Evolutionary conservation across 2,329 filamentous ascomycete genomes (phyloP).

Genomic region (Cladophialophora carrionii): DNA sequence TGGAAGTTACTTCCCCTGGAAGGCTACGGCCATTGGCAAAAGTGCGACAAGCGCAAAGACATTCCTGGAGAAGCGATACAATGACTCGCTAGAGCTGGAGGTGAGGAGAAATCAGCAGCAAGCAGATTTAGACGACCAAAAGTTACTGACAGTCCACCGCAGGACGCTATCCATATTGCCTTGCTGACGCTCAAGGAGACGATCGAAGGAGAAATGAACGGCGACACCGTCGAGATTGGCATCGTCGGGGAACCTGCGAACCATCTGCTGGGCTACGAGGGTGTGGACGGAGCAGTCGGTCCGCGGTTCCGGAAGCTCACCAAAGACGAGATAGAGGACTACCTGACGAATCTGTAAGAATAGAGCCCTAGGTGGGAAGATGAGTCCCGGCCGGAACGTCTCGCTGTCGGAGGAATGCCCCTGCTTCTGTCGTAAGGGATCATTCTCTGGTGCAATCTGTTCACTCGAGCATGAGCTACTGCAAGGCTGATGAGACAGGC

Average conservation of each 20-base stretch:
- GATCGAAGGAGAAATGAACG: conserved; percentile 99
- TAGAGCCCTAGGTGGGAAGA: neutral
- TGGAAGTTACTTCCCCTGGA: conserved; percentile 98
- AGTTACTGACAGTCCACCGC: conserved; percentile 20
- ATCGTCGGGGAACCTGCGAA: conserved; percentile 95
- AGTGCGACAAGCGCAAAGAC: conserved; percentile 98
- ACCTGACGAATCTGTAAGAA: conserved; percentile 87
- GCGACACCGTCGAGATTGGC: conserved; percentile 98
- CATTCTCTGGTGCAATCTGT: neutral
- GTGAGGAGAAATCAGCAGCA: conserved; percentile 15
- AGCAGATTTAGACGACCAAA: neutral
- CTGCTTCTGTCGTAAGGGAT: neutral
- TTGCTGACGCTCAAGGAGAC: conserved; percentile 97
- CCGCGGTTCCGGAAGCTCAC: conserved; percentile 92
- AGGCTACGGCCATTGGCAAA: conserved; percentile 98
- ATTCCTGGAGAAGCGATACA: conserved; percentile 98
- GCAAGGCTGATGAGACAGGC: conserved; percentile 4
- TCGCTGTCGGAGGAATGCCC: neutral
- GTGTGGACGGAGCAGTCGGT: conserved; percentile 79
- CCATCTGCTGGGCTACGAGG: conserved; percentile 87
- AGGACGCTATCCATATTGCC: conserved; percentile 95
- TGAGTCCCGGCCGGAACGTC: no score
- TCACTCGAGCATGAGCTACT: neutral
- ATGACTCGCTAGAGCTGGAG: conserved; percentile 92
- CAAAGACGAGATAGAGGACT: conserved; percentile 98